Conservation (phyloP, 208 protist genomes). For the Herpetomonas tarakana region DNA sequence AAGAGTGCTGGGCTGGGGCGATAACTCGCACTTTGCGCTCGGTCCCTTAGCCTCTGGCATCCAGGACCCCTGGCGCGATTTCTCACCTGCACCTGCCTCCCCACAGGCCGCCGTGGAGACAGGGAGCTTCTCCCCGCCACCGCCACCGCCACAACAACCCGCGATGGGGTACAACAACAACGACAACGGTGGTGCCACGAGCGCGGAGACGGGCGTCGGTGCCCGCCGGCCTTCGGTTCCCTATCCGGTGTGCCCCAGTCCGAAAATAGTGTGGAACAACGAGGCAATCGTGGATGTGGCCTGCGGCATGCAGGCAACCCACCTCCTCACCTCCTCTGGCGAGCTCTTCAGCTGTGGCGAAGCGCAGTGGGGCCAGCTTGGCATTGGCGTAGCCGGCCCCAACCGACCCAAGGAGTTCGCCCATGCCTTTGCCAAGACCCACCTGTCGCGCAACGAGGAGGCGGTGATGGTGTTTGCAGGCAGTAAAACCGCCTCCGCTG, state of each 20-base stretch:
- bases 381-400: slow-evolving; percentile 20
- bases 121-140: too few relatives aligned
- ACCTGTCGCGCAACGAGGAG: slow-evolving; percentile 25
- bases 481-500: slow-evolving; percentile 31
- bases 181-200: too few relatives aligned
- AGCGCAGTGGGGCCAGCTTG: slow-evolving; percentile 51
- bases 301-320: slow-evolving; percentile 32
- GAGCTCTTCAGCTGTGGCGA: slow-evolving; percentile 31
- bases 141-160: too few relatives aligned
- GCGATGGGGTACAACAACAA: too few relatives aligned
- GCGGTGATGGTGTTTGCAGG: slow-evolving; percentile 42
- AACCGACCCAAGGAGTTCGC: slow-evolving; percentile 16
- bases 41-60: too few relatives aligned
- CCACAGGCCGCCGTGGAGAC: too few relatives aligned
- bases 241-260: too few relatives aligned
- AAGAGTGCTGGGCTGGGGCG: slow-evolving; percentile 33
- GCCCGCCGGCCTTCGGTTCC: too few relatives aligned
- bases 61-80: too few relatives aligned
- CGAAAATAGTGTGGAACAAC: too few relatives aligned
- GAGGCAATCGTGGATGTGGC: slow-evolving; percentile 6
- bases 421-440: slow-evolving; percentile 21
- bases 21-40: slow-evolving; percentile 23
- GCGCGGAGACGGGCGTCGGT: too few relatives aligned
- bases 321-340: slow-evolving; percentile 32
- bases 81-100: too few relatives aligned